A percentile compares a stretch with the other conserved stretches of the same genome.
phyloP scores from a whole-genome alignment of 106 monocot species.

The Gastrodia elata region DNA sequence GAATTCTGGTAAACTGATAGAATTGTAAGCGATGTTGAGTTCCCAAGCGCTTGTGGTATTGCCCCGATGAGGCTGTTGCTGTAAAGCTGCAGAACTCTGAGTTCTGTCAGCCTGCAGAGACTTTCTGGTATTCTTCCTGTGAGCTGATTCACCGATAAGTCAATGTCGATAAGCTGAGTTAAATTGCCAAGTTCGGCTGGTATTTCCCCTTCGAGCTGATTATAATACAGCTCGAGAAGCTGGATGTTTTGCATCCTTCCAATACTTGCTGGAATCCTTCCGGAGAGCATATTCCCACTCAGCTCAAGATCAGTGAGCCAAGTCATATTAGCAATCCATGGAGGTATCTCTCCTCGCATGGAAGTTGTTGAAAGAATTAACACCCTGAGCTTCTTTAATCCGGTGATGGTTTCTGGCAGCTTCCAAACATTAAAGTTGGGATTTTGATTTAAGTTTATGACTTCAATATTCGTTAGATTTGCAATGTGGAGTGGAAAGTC shows the following conservation, averaged over 20 bases:
- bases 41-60: conserved; percentile 51
- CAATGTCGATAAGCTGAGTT: conserved; percentile 52
- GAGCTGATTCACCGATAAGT: conserved; percentile 70
- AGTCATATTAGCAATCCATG: conserved; percentile 91
- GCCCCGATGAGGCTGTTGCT: conserved; percentile 65
- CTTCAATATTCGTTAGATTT: conserved; percentile 65
- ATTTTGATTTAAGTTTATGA: conserved; percentile 71
- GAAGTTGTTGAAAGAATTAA: conserved; percentile 76
- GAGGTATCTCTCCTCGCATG: conserved; percentile 58
- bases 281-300: conserved; percentile 59
- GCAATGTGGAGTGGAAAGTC: conserved; percentile 54
- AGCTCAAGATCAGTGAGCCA: conserved; percentile 77
- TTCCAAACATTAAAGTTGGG: conserved; percentile 58
- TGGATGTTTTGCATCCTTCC: conserved; percentile 60
- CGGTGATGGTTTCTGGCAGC: conserved; percentile 42
- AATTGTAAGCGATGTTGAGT: conserved; percentile 59
- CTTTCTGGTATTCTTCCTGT: conserved; percentile 58
- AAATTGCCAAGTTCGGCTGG: conserved; percentile 80
- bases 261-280: conserved; percentile 56
- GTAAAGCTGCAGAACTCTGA: conserved; percentile 65
- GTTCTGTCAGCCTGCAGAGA: conserved; percentile 43
- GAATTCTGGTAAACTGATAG: conserved; percentile 69
- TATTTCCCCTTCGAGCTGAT: conserved; percentile 48
- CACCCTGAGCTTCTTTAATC: conserved; percentile 38
- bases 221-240: conserved; percentile 84